Conservation (phyloP, 208 protist species). For the Crithidia sp. region DNA sequence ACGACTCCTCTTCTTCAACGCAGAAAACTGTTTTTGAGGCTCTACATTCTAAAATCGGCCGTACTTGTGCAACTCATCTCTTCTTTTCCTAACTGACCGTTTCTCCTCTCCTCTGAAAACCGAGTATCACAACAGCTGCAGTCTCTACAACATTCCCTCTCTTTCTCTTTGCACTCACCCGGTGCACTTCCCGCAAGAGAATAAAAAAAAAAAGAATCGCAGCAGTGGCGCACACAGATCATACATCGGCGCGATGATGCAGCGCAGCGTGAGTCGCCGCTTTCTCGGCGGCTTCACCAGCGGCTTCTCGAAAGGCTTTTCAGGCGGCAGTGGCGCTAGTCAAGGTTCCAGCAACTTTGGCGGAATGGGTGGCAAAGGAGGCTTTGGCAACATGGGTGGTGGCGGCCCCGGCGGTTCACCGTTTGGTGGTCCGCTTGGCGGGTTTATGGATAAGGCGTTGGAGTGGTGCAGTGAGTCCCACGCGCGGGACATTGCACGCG, state of each 20-base stretch:
- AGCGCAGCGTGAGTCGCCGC: conserved; percentile 31
- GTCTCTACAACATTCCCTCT: no score
- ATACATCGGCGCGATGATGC: conserved; percentile 35
- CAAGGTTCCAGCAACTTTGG: conserved; percentile 28
- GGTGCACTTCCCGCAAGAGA: neutral
- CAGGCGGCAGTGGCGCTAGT: conserved; percentile 17
- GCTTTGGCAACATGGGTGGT: conserved; percentile 20
- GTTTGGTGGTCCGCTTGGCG: conserved; percentile 59
- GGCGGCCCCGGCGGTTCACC: conserved; percentile 25
- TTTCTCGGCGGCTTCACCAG: conserved; percentile 50
- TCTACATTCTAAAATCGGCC: no score
- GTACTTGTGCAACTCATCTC: no score
- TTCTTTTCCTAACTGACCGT: no score
- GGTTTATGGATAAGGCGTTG: conserved; percentile 79
- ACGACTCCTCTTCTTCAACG: no score
- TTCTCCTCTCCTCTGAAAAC: no score
- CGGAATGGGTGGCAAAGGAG: conserved; percentile 16
- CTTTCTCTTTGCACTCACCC: no score
- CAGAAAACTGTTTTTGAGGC: no score
- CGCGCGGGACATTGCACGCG: conserved; percentile 74
- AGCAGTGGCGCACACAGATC: neutral
- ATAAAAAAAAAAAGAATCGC: neutral
- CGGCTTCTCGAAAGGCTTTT: conserved; percentile 62
- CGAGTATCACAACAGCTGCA: no score
- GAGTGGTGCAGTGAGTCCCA: conserved; percentile 89